Percentiles rank a stretch among this genome's conserved stretches.
Conservation (phyloP, 768 basidiomycete species). For the Porphyrellus cyaneotinctus region DNA sequence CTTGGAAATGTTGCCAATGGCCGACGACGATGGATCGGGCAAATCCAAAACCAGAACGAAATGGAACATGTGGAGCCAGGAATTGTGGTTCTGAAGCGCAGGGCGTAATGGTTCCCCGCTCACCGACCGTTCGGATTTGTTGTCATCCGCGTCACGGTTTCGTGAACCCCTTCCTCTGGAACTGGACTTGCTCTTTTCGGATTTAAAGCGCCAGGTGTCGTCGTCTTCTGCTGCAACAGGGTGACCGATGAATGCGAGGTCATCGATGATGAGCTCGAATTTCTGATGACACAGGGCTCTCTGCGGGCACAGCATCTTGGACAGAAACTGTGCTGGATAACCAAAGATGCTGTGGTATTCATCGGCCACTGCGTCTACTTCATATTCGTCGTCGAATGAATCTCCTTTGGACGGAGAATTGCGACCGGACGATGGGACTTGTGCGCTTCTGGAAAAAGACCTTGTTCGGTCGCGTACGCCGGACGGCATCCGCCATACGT, state of each 20-base stretch:
- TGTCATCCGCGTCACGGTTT: slow-evolving; percentile 37
- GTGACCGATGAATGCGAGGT: slow-evolving; percentile 90
- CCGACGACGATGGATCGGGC: slow-evolving; percentile 85
- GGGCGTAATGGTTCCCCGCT: slow-evolving; percentile 33
- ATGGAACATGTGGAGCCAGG: slow-evolving; percentile 76
- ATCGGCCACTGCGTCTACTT: slow-evolving; percentile 33
- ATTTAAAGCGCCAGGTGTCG: slow-evolving; percentile 71
- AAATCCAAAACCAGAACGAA: slow-evolving; percentile 83
- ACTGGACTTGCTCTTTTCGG: slow-evolving; percentile 50
- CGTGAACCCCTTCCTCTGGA: slow-evolving; percentile 56
- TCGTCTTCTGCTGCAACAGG: slow-evolving; percentile 79
- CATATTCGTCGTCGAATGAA: slow-evolving; percentile 33
- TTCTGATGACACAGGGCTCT: slow-evolving; percentile 85
- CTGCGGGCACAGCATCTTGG: slow-evolving; percentile 75
- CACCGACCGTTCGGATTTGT: slow-evolving; percentile 29
- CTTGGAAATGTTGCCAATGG: slow-evolving; percentile 68
- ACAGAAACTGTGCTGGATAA: slow-evolving; percentile 77
- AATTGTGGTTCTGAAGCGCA: slow-evolving; percentile 27
- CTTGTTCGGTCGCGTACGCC: slow-evolving; percentile 45
- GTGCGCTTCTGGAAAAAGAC: slow-evolving; percentile 47
- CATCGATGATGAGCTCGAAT: slow-evolving; percentile 89
- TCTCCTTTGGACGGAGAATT: slow-evolving; percentile 48
- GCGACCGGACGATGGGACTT: slow-evolving; percentile 45
- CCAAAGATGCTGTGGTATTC: slow-evolving; percentile 74
- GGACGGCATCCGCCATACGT: slow-evolving; percentile 61